Conservation (phyloP, 345 rosid genomes). For the Boechera divaricarpa region DNA sequence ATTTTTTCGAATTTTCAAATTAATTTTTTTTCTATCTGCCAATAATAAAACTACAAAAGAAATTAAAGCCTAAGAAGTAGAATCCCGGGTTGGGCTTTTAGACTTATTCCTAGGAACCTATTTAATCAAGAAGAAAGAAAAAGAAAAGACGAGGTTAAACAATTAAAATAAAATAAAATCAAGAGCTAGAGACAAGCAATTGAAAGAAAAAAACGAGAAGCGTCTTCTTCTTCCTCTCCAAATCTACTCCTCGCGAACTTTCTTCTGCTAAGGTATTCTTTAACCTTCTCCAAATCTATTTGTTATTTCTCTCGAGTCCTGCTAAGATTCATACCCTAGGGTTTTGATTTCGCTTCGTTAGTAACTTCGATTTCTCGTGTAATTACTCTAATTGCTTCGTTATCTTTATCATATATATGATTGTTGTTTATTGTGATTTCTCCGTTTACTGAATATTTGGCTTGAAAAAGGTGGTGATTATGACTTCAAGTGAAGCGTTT, state of each 20-base stretch:
- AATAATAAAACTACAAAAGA: too few species aligned
- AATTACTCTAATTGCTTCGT: neutral
- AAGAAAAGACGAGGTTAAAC: neutral
- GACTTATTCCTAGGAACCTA: too few species aligned
- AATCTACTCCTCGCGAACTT: conserved; percentile 14
- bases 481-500: conserved; percentile 31
- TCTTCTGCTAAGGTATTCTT: conserved; percentile 20
- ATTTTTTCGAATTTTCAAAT: too few species aligned
- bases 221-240: conserved; percentile 15
- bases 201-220: neutral
- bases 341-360: conserved; percentile 11
- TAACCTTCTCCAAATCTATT: neutral
- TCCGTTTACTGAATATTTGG: conserved; percentile 1
- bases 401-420: neutral
- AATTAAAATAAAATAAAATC: too few species aligned
- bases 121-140: too few species aligned
- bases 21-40: too few species aligned
- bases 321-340: neutral
- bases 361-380: neutral
- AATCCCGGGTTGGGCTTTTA: too few species aligned
- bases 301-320: neutral
- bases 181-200: conserved; percentile 1
- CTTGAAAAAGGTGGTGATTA: conserved; percentile 27
- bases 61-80: too few species aligned
- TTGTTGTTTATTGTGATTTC: neutral